Percentiles rank a stretch among this genome's conserved stretches.
phyloP scores from a whole-genome alignment of 2,329 filamentous ascomycete genomes.

The Monosporascus sp. region DNA sequence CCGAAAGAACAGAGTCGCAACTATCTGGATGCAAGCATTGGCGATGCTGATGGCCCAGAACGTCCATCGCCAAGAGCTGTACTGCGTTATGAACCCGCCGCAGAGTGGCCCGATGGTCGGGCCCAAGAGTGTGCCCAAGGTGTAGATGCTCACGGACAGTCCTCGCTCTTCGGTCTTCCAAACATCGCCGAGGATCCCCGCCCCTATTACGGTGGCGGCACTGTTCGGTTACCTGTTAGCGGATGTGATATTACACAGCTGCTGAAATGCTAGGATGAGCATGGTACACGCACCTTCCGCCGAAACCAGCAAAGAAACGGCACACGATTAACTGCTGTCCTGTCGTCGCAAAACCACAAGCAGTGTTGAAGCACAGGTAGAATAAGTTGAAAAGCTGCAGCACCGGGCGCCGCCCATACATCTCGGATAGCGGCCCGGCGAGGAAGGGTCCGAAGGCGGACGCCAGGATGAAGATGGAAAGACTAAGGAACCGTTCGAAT shows the following conservation, averaged over 20 bases:
- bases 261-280: neutral
- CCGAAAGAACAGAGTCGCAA: slow-evolving; percentile 52
- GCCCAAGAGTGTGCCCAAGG: slow-evolving; percentile 54
- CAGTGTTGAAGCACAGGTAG: slow-evolving; percentile 47
- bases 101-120: slow-evolving; percentile 56
- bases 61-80: slow-evolving; percentile 64
- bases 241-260: neutral
- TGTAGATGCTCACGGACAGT: slow-evolving; percentile 53
- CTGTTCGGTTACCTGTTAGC: neutral
- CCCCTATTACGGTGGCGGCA: neutral
- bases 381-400: slow-evolving; percentile 44
- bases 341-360: slow-evolving; percentile 47
- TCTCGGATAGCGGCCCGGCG: slow-evolving; percentile 43
- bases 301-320: slow-evolving; percentile 49
- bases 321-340: slow-evolving; percentile 47
- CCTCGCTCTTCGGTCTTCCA: slow-evolving; percentile 1
- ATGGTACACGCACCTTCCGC: slow-evolving; percentile 33
- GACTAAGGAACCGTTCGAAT: slow-evolving; percentile 27
- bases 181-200: neutral
- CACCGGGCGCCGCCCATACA: slow-evolving; percentile 45
- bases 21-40: slow-evolving; percentile 51
- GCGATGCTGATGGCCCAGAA: slow-evolving; percentile 61
- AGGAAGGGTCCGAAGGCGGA: slow-evolving; percentile 44
- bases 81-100: slow-evolving; percentile 57
- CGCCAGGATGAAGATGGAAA: slow-evolving; percentile 46